phyloP scores from a whole-genome alignment of 2,329 filamentous ascomycete species.

The Fusarium scirpi region DNA sequence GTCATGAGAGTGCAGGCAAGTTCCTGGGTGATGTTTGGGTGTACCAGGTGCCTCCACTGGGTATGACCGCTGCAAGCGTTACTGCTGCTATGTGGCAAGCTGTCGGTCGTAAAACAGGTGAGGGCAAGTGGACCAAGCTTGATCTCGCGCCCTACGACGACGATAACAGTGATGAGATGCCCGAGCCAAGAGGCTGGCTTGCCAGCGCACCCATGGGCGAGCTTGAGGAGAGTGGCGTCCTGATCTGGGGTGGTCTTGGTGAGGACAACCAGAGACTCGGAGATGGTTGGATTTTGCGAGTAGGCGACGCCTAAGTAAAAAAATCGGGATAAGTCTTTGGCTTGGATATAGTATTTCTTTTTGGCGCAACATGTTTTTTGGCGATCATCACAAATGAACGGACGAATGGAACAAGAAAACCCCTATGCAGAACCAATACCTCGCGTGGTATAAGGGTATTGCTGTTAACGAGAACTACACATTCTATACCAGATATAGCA shows the following conservation, averaged over 20 bases:
- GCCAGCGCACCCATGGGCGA: slow-evolving; percentile 68
- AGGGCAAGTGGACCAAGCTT: slow-evolving; percentile 70
- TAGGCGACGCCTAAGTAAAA: slow-evolving; percentile 52
- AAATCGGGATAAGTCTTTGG: slow-evolving; percentile 3
- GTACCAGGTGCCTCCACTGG: slow-evolving; percentile 69
- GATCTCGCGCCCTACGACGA: slow-evolving; percentile 62
- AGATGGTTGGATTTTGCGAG: slow-evolving; percentile 73
- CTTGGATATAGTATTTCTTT: slow-evolving; percentile 23
- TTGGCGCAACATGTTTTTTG: slow-evolving; percentile 31
- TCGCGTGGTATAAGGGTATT: slow-evolving; percentile 24
- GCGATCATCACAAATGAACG: slow-evolving; percentile 27
- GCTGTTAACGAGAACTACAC: slow-evolving; percentile 31
- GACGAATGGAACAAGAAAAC: slow-evolving; percentile 13
- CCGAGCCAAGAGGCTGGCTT: slow-evolving; percentile 68
- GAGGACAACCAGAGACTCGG: slow-evolving; percentile 64
- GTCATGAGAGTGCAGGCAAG: slow-evolving; percentile 63
- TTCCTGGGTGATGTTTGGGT: slow-evolving; percentile 73
- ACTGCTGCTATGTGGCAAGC: slow-evolving; percentile 67
- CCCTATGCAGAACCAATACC: slow-evolving; percentile 16
- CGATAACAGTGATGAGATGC: slow-evolving; percentile 62
- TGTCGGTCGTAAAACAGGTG: slow-evolving; percentile 65
- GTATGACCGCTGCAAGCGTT: slow-evolving; percentile 67
- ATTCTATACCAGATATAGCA: slow-evolving; percentile 46
- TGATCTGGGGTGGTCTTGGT: slow-evolving; percentile 71
- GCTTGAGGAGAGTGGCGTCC: slow-evolving; percentile 68